Evolutionary conservation across 345 rosid genomes (phyloP), one percentile per base, ranked within the genome.

Genomic region (Laguncularia racemosa): DNA sequence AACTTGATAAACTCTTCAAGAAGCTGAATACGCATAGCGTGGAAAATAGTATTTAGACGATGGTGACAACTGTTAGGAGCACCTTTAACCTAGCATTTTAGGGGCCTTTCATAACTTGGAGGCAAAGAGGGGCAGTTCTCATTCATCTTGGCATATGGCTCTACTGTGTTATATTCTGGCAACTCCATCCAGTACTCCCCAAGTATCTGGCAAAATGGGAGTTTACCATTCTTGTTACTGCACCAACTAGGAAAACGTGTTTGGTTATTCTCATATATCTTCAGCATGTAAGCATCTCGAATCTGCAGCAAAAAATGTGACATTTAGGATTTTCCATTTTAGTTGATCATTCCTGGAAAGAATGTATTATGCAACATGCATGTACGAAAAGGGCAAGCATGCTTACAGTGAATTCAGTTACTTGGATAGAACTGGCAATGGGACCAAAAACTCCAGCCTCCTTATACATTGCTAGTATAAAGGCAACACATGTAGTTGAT

Each of bases 121-220:
- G 99, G 97, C 26, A 93, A 76, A 52, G 99, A 86, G 15, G 97
- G 99, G 55, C 97, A 93, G 70, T 79, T 75, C 81, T 93, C 82
- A 44, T 87, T 89, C 97, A 93, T 93, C 63, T 87, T 83, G 23
- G 90, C 75, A 74, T 89, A 93, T 9, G 96, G 90, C 47, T 82
- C 79, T 48, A 93, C 47, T 60, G 82, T 78, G 71, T 88, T 90
- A 66, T 90, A 90, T 43, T 56, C 77, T 6, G 96, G 97, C 63
- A 93, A 78, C 61, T 90, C 99, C 95, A 93, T 85, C 75, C 81
- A 63, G 49, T 81, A 93, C 70, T 84, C 88, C 15, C 97, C 99
- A 1, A 87, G 73, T 68, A 93, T 87, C 75, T 93, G 97, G 67
- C 97, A 93, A 78, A 79, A 87, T 10, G 74, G 71, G 15, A 82